Evolutionary conservation across 345 rosid species (phyloP).

Genomic region (Linum usitatissimum): DNA sequence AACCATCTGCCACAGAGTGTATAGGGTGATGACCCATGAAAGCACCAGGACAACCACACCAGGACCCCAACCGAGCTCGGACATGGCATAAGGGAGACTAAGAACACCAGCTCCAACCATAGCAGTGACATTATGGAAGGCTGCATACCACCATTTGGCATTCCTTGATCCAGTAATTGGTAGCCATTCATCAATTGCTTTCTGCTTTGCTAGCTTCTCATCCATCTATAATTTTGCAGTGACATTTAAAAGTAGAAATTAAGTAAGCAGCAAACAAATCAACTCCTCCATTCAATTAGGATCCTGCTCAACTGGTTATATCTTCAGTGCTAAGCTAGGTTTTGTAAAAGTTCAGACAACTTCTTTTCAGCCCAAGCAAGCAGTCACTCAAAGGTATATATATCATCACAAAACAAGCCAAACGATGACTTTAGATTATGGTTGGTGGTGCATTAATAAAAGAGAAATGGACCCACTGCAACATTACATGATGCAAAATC

Average conservation of each 20-base stretch:
- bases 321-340: too few relatives aligned
- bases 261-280: too few relatives aligned
- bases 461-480: neutral
- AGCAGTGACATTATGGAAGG: constrained; percentile 29
- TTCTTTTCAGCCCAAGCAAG: too few relatives aligned
- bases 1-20: constrained; percentile 29
- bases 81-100: constrained; percentile 26
- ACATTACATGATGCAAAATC: too few relatives aligned
- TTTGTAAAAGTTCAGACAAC: too few relatives aligned
- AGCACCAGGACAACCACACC: constrained; percentile 19
- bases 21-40: constrained; percentile 22
- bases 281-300: too few relatives aligned
- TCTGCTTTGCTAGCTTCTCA: constrained; percentile 15
- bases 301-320: too few relatives aligned
- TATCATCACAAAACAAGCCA: neutral
- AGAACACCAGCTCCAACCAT: constrained; percentile 32
- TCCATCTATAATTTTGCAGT: constrained; percentile 2
- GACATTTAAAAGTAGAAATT: neutral
- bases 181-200: constrained; percentile 25
- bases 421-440: neutral
- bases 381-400: too few relatives aligned
- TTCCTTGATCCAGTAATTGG: constrained; percentile 24
- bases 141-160: constrained; percentile 32
- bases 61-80: constrained; percentile 29
- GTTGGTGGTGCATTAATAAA: neutral